Conservation (phyloP, 768 basidiomycete species). For the Rhodotorula graminis region DNA sequence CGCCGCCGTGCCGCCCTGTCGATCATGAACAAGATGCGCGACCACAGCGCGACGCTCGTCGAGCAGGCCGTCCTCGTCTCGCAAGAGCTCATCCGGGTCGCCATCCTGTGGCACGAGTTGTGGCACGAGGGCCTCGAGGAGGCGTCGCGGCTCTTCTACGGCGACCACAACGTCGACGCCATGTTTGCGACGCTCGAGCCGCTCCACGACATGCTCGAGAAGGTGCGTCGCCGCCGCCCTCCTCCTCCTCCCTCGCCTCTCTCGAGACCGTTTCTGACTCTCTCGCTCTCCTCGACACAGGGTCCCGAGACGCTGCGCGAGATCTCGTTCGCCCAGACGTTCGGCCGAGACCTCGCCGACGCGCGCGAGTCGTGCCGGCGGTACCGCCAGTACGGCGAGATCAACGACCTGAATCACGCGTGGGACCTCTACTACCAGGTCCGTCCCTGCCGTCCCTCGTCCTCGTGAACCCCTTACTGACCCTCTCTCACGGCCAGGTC, state of each 20-base stretch:
- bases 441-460: conserved; percentile 43
- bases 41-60: conserved; percentile 81
- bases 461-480: background rate
- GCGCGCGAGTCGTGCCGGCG: conserved; percentile 85
- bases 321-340: conserved; percentile 88
- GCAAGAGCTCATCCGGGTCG: conserved; percentile 90
- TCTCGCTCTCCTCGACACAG: conserved; percentile 49
- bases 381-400: conserved; percentile 79
- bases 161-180: conserved; percentile 90
- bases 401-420: conserved; percentile 85
- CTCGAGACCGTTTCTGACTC: no score
- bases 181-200: conserved; percentile 94
- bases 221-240: conserved; percentile 51
- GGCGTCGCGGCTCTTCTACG: conserved; percentile 91
- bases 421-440: conserved; percentile 99
- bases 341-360: conserved; percentile 84
- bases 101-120: conserved; percentile 96
- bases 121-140: conserved; percentile 99
- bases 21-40: conserved; percentile 89
- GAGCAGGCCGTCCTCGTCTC: conserved; percentile 85
- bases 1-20: conserved; percentile 74
- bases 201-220: conserved; percentile 84
- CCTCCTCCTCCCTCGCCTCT: background rate
- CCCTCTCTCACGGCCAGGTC: conserved; percentile 54
- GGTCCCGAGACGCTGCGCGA: conserved; percentile 91